Conservation (phyloP, 2,329 filamentous ascomycete species). For the Nigrospora oryzae region DNA sequence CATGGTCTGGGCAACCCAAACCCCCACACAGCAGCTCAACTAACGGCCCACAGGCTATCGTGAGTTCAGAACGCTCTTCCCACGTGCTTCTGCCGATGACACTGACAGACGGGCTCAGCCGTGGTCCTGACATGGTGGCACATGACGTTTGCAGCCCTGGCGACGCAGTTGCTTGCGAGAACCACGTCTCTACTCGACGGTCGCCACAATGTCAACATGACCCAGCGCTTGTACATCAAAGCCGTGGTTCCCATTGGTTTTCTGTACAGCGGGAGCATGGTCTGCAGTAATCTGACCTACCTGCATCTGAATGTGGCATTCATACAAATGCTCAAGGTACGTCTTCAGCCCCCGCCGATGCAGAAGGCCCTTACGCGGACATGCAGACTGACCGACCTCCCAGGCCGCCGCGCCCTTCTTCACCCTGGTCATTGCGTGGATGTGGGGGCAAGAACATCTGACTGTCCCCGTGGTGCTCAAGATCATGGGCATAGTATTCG, state of each 20-base stretch:
- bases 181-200: slow-evolving; percentile 56
- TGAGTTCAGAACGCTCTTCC: slow-evolving; percentile 5
- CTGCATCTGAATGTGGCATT: slow-evolving; percentile 60
- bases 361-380: not conserved
- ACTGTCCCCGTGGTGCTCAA: slow-evolving; percentile 35
- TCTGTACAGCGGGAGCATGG: slow-evolving; percentile 56
- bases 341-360: slow-evolving; percentile 12
- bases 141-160: slow-evolving; percentile 55
- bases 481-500: slow-evolving; percentile 41
- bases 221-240: slow-evolving; percentile 48
- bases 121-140: slow-evolving; percentile 62
- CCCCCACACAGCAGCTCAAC: too few relatives aligned
- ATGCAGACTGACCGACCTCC: not conserved
- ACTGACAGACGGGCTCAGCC: slow-evolving; percentile 25
- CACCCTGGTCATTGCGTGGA: slow-evolving; percentile 58
- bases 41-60: slow-evolving; percentile 6
- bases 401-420: slow-evolving; percentile 58
- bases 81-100: not conserved
- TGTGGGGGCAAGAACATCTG: slow-evolving; percentile 41
- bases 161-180: slow-evolving; percentile 57
- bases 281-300: slow-evolving; percentile 61
- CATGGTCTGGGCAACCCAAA: not conserved
- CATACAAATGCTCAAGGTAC: slow-evolving; percentile 60
- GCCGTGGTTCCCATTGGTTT: slow-evolving; percentile 59
- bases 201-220: slow-evolving; percentile 54